A percentile compares a stretch with the other conserved stretches of the same genome.
Evolutionary conservation across 2,329 filamentous ascomycete species (phyloP).

Genomic region (Colletotrichum sp.): DNA sequence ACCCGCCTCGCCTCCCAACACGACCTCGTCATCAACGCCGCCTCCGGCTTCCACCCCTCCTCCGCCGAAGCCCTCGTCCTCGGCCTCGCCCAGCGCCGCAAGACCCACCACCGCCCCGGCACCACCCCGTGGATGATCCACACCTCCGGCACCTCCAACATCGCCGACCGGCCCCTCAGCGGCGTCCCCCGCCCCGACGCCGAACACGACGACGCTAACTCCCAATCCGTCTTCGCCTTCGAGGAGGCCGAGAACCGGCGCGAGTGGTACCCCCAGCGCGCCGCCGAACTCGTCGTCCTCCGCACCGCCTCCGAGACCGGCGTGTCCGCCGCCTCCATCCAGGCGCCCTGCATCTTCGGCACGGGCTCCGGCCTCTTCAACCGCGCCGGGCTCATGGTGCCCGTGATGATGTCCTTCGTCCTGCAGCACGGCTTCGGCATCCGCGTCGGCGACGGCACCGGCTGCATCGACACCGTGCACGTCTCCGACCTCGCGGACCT

Average conservation of each 20-base stretch:
- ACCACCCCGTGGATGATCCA: constrained; percentile 22
- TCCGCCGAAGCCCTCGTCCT: constrained; percentile 37
- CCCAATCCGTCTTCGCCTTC: constrained; percentile 11
- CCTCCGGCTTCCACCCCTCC: constrained; percentile 34
- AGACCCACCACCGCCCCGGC: neutral
- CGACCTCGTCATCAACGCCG: constrained; percentile 41
- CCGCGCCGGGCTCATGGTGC: constrained; percentile 15
- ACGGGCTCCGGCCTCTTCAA: constrained; percentile 22
- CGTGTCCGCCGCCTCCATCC: constrained; percentile 19
- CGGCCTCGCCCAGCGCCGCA: constrained; percentile 34
- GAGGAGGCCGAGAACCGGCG: constrained; percentile 18
- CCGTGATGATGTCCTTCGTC: constrained; percentile 24
- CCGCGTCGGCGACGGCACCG: constrained; percentile 18
- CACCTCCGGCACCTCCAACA: constrained; percentile 22
- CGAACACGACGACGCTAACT: constrained; percentile 18
- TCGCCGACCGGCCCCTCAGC: constrained; percentile 23
- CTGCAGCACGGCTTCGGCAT: constrained; percentile 21
- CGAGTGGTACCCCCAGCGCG: constrained; percentile 24
- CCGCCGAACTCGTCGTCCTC: constrained; percentile 22
- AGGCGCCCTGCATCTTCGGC: constrained; percentile 22
- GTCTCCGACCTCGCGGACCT: constrained; percentile 24
- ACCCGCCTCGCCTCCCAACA: constrained; percentile 14
- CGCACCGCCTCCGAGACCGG: neutral
- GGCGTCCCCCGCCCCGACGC: constrained; percentile 4
- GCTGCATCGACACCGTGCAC: constrained; percentile 22